These are phyloP conservation scores for Eucalyptus lansdowneana DNA, from an alignment of 345 rosid species.

Conservation along the genomic window DNA sequence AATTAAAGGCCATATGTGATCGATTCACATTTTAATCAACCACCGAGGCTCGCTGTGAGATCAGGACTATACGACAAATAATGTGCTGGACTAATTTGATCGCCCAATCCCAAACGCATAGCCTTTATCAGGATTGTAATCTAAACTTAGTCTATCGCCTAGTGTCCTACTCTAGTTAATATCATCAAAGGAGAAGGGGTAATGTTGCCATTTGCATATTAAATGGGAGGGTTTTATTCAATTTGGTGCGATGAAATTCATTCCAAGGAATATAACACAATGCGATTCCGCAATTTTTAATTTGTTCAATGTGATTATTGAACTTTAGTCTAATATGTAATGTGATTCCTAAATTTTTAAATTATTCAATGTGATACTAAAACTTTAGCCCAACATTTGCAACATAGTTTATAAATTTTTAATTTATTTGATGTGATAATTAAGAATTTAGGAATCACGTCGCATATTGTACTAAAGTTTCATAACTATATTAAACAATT, in stretches of 20 bases:
- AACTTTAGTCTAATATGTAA: rapidly evolving
- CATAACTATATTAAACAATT: neutral
- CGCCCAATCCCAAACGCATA: neutral
- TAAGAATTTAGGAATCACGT: neutral
- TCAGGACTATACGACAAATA: neutral
- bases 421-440: neutral
- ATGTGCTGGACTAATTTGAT: neutral
- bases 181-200: neutral
- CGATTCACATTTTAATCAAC: neutral
- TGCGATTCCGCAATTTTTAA: rapidly evolving
- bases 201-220: neutral
- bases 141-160: neutral
- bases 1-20: neutral
- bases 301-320: neutral
- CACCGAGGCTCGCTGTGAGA: neutral
- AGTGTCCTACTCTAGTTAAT: neutral
- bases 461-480: neutral
- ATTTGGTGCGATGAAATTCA: neutral
- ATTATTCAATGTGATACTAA: neutral
- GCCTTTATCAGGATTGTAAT: neutral
- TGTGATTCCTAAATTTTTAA: rapidly evolving
- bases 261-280: neutral
- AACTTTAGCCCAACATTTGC: neutral
- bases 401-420: rapidly evolving
- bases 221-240: neutral